Conservation (phyloP, 352 stramenopile genomes). For the Phytophthora podocarpi region DNA sequence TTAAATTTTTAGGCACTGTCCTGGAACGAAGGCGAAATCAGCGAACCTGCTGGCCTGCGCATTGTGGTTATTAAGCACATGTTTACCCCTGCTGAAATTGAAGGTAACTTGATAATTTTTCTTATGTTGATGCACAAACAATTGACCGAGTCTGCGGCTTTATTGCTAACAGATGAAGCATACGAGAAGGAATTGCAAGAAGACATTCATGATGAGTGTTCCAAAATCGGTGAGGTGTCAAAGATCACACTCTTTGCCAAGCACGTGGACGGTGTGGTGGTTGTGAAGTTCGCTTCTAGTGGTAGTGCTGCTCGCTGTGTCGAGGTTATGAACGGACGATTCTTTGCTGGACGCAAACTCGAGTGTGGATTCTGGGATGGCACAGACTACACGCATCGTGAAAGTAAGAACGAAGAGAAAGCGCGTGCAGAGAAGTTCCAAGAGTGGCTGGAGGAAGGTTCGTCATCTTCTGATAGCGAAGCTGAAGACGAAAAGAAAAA, state of each 20-base stretch:
- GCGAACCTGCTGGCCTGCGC: conserved; percentile 89
- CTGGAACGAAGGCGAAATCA: conserved; percentile 95
- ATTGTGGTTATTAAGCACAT: conserved; percentile 98
- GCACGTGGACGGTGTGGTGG: conserved; percentile 91
- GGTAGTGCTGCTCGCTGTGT: conserved; percentile 87
- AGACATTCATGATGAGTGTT: conserved; percentile 84
- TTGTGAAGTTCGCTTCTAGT: conserved; percentile 94
- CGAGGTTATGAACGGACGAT: conserved; percentile 89
- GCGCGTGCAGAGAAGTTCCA: conserved; percentile 93
- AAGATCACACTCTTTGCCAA: conserved; percentile 97
- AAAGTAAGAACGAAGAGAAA: conserved; percentile 81
- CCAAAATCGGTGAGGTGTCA: conserved; percentile 85
- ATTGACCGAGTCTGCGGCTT: background rate
- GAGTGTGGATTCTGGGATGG: conserved; percentile 95
- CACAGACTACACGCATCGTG: conserved; percentile 92
- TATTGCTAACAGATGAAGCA: conserved; percentile 45
- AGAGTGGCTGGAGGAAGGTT: conserved; percentile 93
- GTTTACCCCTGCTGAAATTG: conserved; percentile 91
- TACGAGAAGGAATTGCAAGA: conserved; percentile 79
- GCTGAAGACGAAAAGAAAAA: conserved; percentile 39
- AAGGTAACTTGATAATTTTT: conserved; percentile 36
- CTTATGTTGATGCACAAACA: background rate
- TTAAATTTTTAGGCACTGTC: conserved; percentile 74
- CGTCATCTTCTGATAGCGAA: conserved; percentile 60
- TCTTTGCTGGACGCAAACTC: conserved; percentile 88